Conservation (phyloP, 1,284 basidiomycete species). For the Anthracocystis walkeri region DNA sequence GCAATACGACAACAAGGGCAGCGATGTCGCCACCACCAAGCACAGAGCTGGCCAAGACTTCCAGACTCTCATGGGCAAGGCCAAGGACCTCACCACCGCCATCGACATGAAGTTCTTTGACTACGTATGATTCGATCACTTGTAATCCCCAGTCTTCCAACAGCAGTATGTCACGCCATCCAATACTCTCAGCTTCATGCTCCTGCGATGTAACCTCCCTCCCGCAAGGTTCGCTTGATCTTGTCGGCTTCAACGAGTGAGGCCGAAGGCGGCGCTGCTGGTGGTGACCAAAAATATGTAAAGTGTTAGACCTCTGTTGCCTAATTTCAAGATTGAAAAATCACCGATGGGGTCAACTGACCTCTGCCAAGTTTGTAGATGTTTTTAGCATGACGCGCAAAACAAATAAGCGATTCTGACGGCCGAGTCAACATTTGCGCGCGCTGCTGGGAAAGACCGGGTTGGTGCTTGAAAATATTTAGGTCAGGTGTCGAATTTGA, state of each 20-base stretch:
- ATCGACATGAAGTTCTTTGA: constrained; percentile 52
- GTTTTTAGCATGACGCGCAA: constrained; percentile 4
- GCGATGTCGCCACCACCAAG: constrained; percentile 29
- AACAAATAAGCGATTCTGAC: background rate
- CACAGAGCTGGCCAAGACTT: constrained; percentile 39
- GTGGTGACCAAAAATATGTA: too few species aligned
- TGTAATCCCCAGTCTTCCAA: background rate
- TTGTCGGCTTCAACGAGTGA: too few species aligned
- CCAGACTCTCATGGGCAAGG: constrained; percentile 46
- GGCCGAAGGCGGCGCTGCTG: too few species aligned
- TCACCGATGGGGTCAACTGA: constrained; percentile 11
- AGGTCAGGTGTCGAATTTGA: background rate
- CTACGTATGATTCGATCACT: constrained; percentile 8
- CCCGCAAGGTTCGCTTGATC: too few species aligned
- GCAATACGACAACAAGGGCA: constrained; percentile 54
- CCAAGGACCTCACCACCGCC: constrained; percentile 37
- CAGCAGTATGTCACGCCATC: background rate
- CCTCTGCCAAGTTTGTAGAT: constrained; percentile 22
- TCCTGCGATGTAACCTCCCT: too few species aligned
- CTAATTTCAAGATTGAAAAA: too few species aligned
- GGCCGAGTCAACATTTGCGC: constrained; percentile 23
- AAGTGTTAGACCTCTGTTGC: too few species aligned
- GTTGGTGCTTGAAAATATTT: background rate
- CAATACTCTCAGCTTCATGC: too few species aligned
- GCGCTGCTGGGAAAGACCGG: background rate